Conservation (phyloP, 805 yeast species). For the Ogataea chonburiensis region DNA sequence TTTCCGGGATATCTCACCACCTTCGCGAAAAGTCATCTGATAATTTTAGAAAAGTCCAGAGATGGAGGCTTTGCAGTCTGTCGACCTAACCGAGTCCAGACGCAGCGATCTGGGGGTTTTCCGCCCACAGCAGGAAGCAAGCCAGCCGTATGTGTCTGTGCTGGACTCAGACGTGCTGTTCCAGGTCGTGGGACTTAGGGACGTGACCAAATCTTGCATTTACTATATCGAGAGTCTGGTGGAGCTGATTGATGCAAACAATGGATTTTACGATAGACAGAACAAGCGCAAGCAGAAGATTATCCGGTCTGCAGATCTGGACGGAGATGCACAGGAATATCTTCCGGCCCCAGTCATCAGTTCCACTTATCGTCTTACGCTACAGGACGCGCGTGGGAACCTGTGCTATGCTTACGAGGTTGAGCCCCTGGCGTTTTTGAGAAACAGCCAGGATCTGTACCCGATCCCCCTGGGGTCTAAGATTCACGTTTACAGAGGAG, state of each 20-base stretch:
- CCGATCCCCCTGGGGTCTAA: constrained; percentile 58
- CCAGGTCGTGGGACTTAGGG: constrained; percentile 55
- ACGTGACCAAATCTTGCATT: constrained; percentile 49
- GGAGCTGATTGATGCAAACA: constrained; percentile 52
- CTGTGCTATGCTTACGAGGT: constrained; percentile 58
- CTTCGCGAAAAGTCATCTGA: constrained; percentile 7
- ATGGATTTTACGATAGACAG: constrained; percentile 59
- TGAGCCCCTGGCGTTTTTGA: constrained; percentile 50
- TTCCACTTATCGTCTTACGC: constrained; percentile 48
- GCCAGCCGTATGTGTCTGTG: constrained; percentile 2
- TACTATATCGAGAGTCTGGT: constrained; percentile 56
- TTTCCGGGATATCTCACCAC: constrained; percentile 9
- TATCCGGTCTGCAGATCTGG: constrained; percentile 50
- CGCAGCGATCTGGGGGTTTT: constrained; percentile 14
- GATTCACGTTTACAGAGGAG: constrained; percentile 47
- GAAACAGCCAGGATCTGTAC: constrained; percentile 22
- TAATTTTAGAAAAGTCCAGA: constrained; percentile 1
- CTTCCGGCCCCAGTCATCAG: constrained; percentile 1
- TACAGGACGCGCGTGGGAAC: constrained; percentile 54
- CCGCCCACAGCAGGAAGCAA: constrained; percentile 5
- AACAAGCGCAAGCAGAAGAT: constrained; percentile 31
- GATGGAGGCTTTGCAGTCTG: constrained; percentile 6
- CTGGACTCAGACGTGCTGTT: constrained; percentile 37
- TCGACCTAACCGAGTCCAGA: constrained; percentile 12
- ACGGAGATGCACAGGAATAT: constrained; percentile 25